Evolutionary conservation across 73 alveolate species (phyloP), one percentile per base, ranked within the genome.

Genomic region (Urostyla sp.): DNA sequence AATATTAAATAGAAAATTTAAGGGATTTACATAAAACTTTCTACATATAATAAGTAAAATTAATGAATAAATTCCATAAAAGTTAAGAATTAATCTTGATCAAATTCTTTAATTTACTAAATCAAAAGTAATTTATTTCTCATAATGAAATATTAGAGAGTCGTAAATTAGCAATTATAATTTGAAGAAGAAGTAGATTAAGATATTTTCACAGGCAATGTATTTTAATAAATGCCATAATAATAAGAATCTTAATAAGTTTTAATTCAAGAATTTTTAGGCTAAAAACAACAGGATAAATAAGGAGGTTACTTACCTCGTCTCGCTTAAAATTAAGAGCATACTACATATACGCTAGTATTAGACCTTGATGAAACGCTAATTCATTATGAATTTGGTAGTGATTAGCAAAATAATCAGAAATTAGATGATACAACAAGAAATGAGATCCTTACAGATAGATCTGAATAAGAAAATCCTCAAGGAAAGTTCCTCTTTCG

Each of bases 321-420:
- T 18, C 78, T 55, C 16, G 67, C 79, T 16, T 18, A 35, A 5
- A 67, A 67, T 30, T 30, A 16, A 20, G 49, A 31, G 8, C 6
- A 36, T 6, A 55, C 67, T 10, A 50, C 51, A 32, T 92, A 92
- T 69, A 86, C 95, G 0, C 74, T 92, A 72, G 95, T 92, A 11
- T 60, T 92, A 21, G 98, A 92, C 73, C 76, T 92, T 74, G 98
- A 92, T 78, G 98, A 92, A 73, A 92, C 98, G 18, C 73, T 92
- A 52, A 86, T 88, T 11, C 95, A 91, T 79, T 92, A 35, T 31
- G 76, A 52, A 11, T 30, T 37, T 34, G 11, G 7, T 31, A 11
- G 2, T 32, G 76, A 72, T 75, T 75, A 79, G 48, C 61, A 80
- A 51, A 5, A 24, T 11, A n/a, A n/a, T n/a, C n/a, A n/a, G n/a